Conservation (phyloP, 1,284 basidiomycete species). For the Cutaneotrichosporon cavernicola region DNA sequence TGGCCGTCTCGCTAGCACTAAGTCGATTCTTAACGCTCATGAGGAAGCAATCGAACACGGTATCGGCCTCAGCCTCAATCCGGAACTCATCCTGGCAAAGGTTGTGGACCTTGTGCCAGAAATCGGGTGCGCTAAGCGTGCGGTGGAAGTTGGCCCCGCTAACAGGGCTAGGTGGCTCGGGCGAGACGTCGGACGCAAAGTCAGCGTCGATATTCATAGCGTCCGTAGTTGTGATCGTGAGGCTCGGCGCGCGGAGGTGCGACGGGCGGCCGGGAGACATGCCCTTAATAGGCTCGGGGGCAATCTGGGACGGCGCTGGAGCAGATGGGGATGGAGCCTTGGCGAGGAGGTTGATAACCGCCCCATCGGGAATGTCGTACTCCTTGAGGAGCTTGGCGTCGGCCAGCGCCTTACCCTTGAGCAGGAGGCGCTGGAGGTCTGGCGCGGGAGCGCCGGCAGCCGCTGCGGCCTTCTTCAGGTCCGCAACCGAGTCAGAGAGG, state of each 20-base stretch:
- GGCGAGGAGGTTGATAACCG: slow-evolving; percentile 76
- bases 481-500: slow-evolving; percentile 71
- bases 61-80: slow-evolving; percentile 61
- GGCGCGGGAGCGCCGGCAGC: slow-evolving; percentile 62
- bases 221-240: slow-evolving; percentile 52
- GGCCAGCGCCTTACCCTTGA: slow-evolving; percentile 87
- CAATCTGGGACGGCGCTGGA: slow-evolving; percentile 10
- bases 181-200: background rate
- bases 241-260: slow-evolving; percentile 40
- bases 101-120: slow-evolving; percentile 68
- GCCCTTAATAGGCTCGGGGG: slow-evolving; percentile 15
- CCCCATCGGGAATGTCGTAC: slow-evolving; percentile 74
- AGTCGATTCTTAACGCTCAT: slow-evolving; percentile 46
- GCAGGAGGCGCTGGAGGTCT: slow-evolving; percentile 75
- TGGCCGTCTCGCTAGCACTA: slow-evolving; percentile 52
- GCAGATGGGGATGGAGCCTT: slow-evolving; percentile 54
- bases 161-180: slow-evolving; percentile 31
- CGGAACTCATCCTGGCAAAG: slow-evolving; percentile 71
- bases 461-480: slow-evolving; percentile 70
- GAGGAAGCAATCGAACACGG: slow-evolving; percentile 51
- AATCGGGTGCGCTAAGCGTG: slow-evolving; percentile 67
- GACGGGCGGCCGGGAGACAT: slow-evolving; percentile 3
- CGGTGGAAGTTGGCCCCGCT: slow-evolving; percentile 60
- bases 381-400: slow-evolving; percentile 83
- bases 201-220: slow-evolving; percentile 49